Percentiles rank a stretch among this genome's conserved stretches.
phyloP scores from a whole-genome alignment of 352 stramenopile species.

The Globisporangium barbulae region DNA sequence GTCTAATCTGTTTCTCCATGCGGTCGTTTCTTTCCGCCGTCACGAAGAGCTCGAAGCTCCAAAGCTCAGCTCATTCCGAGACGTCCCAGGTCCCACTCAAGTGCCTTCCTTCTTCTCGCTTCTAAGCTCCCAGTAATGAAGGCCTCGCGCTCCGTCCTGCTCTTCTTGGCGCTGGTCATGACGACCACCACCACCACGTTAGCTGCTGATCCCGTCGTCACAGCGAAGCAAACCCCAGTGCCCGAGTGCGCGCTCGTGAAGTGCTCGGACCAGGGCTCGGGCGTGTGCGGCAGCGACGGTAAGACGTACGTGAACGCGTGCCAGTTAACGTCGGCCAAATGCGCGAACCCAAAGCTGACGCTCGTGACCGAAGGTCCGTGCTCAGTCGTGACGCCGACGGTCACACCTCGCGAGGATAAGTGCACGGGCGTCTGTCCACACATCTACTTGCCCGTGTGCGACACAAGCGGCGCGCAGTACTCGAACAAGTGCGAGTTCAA shows the following conservation, averaged over 20 bases:
- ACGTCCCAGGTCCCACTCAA: background rate
- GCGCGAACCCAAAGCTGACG: background rate
- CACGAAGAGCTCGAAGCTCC: background rate
- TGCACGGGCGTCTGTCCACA: background rate
- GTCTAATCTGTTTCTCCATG: background rate
- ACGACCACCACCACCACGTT: background rate
- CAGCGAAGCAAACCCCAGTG: background rate
- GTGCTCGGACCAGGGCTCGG: slow-evolving; percentile 11
- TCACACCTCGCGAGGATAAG: background rate
- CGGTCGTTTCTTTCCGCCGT: background rate
- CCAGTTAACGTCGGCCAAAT: slow-evolving; percentile 10
- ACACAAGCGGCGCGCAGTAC: slow-evolving; percentile 42
- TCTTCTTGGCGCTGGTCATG: background rate
- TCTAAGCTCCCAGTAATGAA: background rate
- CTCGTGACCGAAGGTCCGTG: slow-evolving; percentile 12
- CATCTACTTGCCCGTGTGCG: slow-evolving; percentile 44
- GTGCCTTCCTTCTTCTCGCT: background rate
- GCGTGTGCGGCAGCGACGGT: slow-evolving; percentile 17
- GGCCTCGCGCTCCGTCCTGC: background rate
- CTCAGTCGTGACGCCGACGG: background rate
- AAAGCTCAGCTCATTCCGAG: background rate
- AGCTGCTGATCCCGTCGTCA: background rate
- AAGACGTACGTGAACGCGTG: slow-evolving; percentile 18
- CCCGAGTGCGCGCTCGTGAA: slow-evolving; percentile 15
- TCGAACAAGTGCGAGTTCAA: slow-evolving; percentile 45